Percentiles rank a stretch among this genome's conserved stretches.
These are phyloP conservation scores for Coemansia sp. DNA, from an alignment of 192 early-diverging fungal species.

Conservation along the genomic window DNA sequence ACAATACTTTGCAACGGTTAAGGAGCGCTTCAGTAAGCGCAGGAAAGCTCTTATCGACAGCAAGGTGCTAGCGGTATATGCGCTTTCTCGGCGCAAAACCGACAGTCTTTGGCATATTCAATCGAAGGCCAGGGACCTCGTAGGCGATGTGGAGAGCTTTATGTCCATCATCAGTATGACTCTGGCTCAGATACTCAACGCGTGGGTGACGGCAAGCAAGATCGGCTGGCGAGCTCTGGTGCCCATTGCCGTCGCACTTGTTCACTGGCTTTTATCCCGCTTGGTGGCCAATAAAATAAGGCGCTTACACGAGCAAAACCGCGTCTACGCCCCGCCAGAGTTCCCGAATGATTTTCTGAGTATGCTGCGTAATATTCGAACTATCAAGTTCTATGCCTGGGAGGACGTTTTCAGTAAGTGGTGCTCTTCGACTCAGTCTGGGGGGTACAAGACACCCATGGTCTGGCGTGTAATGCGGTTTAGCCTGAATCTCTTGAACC, in stretches of 20 bases:
- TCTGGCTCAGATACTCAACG: constrained; percentile 15
- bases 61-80: constrained; percentile 11
- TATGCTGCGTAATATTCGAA: constrained; percentile 57
- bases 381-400: constrained; percentile 72
- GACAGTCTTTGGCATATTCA: neutral
- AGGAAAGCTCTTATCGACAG: constrained; percentile 1
- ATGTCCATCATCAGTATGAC: neutral
- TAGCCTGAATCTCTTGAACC: constrained; percentile 23
- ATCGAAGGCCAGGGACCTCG: neutral
- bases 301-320: neutral
- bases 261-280: constrained; percentile 3
- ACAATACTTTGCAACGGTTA: neutral
- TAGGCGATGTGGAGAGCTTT: neutral
- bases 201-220: constrained; percentile 27
- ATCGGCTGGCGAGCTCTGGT: constrained; percentile 38
- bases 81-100: neutral
- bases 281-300: neutral
- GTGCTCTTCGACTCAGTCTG: neutral
- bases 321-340: neutral
- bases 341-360: constrained; percentile 5
- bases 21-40: neutral
- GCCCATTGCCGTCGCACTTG: constrained; percentile 19
- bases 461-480: constrained; percentile 23
- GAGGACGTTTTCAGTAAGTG: constrained; percentile 42
- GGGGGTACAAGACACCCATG: constrained; percentile 16